Base-by-base conservation (phyloP, 1,284 basidiomycete species). In the Ganoderma lucidum region DNA sequence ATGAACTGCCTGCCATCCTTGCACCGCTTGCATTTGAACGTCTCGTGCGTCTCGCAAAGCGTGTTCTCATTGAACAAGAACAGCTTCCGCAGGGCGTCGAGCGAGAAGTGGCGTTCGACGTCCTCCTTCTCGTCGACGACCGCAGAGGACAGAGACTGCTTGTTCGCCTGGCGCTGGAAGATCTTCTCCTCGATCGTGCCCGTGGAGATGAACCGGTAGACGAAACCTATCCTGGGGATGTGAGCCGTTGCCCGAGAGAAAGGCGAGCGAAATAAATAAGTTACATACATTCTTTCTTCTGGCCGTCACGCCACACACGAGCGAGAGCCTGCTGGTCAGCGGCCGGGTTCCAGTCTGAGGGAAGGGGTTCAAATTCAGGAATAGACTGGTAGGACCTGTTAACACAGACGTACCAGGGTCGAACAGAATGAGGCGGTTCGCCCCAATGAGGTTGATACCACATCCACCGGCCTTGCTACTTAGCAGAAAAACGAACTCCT, bases 161-260 rank as follows among this genome's bases (percentile, higher is more conserved):
- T 99, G 78, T 93, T 94, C 55, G 97, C 96, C 82, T 98, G 96
- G 69, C 96, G 85, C 81, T 98, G 96, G 81, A 98, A 96, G 72
- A 99, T 98, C 85, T 99, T 99, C 82, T 99, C 98, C 82, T 99
- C 98, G 73, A 99, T 98, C 1, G 97, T 98, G 1, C 97, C 97
- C 0, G 97, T 98, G 1, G 96, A 94, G 76, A 98, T 97, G 82
- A 99, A 99, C 28, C 97, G 95, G 78, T 99, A 99, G 2, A 99
- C 97, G 75, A 99, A 99, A 79, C 95, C 94, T 96, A 45, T 30
- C 30, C 15, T 2, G 41, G 14, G 51, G 44, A 2, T 1, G 39
- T 28, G 41, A 58, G n/a, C 10, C 35, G 8, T 8, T 70, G 32
- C n/a, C 0, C 15, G 23, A 39, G n/a, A 14, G 6, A 15, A 23